phyloP scores from a whole-genome alignment of 495 filamentous ascomycete genomes.

The Penicillium flavigenum region DNA sequence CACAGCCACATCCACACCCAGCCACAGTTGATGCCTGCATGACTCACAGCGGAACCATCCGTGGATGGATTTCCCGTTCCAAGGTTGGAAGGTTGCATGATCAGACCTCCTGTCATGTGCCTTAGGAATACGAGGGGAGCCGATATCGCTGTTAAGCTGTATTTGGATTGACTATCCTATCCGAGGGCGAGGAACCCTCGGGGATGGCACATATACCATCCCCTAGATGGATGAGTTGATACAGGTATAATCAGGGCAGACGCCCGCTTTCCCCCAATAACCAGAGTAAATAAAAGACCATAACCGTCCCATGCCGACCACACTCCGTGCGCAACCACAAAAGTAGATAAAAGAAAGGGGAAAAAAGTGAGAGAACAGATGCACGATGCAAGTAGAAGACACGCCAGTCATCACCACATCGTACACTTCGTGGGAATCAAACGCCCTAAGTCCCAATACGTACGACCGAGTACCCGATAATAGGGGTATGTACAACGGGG shows the following conservation, averaged over 20 bases:
- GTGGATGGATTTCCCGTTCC: not conserved
- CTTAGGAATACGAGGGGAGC: not conserved
- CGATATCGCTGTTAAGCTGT: constrained; percentile 13
- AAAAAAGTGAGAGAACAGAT: constrained; percentile 19
- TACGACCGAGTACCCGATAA: constrained; percentile 19
- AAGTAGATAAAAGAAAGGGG: constrained; percentile 18
- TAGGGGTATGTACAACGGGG: constrained; percentile 22
- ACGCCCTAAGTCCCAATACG: constrained; percentile 17
- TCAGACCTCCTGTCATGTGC: constrained; percentile 1
- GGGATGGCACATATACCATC: constrained; percentile 4
- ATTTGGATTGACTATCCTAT: constrained; percentile 11
- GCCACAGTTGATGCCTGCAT: not conserved
- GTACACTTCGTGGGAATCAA: constrained; percentile 32
- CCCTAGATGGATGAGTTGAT: constrained; percentile 10
- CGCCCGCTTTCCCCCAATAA: constrained; percentile 13
- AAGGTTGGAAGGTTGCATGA: not conserved
- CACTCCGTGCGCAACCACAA: constrained; percentile 37
- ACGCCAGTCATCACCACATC: constrained; percentile 32
- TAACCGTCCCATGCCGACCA: constrained; percentile 37
- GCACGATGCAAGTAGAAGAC: constrained; percentile 21
- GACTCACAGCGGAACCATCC: not conserved
- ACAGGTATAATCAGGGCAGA: constrained; percentile 12
- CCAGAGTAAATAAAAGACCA: constrained; percentile 23
- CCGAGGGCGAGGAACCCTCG: not conserved
- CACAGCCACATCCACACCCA: not conserved